Evolutionary conservation across 2,329 filamentous ascomycete genomes (phyloP), one percentile per base, ranked within the genome.

Genomic region (Epicoccum nigrum): DNA sequence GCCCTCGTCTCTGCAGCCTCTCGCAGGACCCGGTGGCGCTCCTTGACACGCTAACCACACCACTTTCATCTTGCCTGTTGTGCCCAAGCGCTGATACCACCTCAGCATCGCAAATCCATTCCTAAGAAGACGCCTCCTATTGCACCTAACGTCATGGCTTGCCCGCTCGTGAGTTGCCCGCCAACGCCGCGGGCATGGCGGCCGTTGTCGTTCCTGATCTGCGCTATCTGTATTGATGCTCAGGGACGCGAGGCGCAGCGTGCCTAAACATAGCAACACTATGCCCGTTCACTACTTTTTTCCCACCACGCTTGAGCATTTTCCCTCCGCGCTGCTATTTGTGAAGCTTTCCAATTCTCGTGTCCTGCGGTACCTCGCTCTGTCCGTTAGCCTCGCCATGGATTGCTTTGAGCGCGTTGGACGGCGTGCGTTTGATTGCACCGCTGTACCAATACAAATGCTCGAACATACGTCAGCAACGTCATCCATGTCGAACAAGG

Each of bases 251-350:
- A 51, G 61, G 70, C 70, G 66, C 66, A 71, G 69, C 64, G 28
- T 30, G 32, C 59, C 63, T 58, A 67, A 67, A 70, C 43, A 69
- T 71, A 70, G 69, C 56, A 69, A 59, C 67, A 55, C 63, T 64
- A 65, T 19, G 41, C 53, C 51, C 33, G 44, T 56, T 54, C 51
- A 49, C 59, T 40, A 54, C 58, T 21, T 39, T 58, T 55, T 56
- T 54, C 38, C 50, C 28, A 52, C 46, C 23, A 51, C 49, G 51
- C 53, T 53, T 48, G 54, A 46, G 30, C 23, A 39, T 35, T 56
- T 45, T 51, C 55, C 42, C 43, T 45, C 45, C 47, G 49, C 57
- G 51, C 58, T 58, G 54, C 58, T 61, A 49, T 58, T 45, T 43
- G 28, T 40, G 49, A 43, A 45, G 35, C 49, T 30, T 30, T 51